phyloP scores from a whole-genome alignment of 495 filamentous ascomycete species.

The Penicillium canescens region DNA sequence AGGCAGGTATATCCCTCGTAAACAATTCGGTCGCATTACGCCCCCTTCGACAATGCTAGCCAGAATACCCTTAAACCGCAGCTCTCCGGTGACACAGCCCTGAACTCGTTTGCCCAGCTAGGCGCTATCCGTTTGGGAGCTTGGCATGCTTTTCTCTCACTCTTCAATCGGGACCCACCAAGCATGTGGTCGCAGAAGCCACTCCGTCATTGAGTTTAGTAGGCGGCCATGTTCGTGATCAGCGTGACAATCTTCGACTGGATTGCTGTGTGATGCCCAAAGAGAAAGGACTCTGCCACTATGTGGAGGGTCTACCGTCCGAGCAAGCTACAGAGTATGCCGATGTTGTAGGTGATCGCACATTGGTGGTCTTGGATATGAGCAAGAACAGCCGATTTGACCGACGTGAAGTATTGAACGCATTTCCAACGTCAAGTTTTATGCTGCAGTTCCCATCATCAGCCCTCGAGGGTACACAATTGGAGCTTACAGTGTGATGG shows the following conservation, averaged over 20 bases:
- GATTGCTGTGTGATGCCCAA: constrained; percentile 46
- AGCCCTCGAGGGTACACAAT: constrained; percentile 58
- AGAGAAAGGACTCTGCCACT: constrained; percentile 43
- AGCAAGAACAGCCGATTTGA: constrained; percentile 23
- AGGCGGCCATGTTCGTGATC: constrained; percentile 20
- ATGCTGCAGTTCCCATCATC: constrained; percentile 59
- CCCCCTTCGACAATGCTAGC: constrained; percentile 20
- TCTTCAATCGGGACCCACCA: constrained; percentile 55
- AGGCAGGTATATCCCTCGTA: constrained; percentile 20
- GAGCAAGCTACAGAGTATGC: constrained; percentile 3
- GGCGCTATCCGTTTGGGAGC: constrained; percentile 52
- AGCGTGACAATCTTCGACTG: constrained; percentile 35
- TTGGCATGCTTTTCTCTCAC: constrained; percentile 53
- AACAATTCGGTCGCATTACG: constrained; percentile 15
- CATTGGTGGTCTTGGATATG: constrained; percentile 25
- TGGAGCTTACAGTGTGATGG: constrained; percentile 60
- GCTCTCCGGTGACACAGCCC: constrained; percentile 50
- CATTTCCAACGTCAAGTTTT: constrained; percentile 51
- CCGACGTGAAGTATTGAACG: constrained; percentile 24
- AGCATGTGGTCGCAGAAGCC: constrained; percentile 62
- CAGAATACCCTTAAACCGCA: constrained; percentile 10
- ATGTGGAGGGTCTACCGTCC: constrained; percentile 20
- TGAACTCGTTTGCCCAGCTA: constrained; percentile 63
- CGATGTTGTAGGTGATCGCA: constrained; percentile 12
- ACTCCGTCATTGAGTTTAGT: constrained; percentile 48